Evolutionary conservation across 2,329 filamentous ascomycete genomes (phyloP), one percentile per base, ranked within the genome.

Genomic region (Madurella mycetomatis): DNA sequence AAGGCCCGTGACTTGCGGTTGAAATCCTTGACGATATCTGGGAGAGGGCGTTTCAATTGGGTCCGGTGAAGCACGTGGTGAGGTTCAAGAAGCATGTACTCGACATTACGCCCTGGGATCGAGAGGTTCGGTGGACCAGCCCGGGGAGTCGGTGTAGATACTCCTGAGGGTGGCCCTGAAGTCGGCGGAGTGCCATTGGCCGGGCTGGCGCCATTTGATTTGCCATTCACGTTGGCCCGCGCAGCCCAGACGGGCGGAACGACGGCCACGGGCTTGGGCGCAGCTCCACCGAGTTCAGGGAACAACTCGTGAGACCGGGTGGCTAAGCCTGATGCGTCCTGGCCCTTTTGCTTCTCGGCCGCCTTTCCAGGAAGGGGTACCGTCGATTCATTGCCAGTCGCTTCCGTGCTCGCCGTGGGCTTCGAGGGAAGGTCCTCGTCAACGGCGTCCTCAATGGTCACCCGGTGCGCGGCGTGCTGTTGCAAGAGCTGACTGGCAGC

Each of bases 221-320:
- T 74, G 58, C 72, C 73, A 59, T 76, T 75, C 57, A 74, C 72
- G 55, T 78, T 75, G 68, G 79, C 84, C 73, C 86, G 88, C 37
- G 81, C 82, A 59, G 87, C 87, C 91, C 92, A 96, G 62, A 88
- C 84, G 44, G 86, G 84, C 45, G 86, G 79, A 55, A 84, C 79
- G 62, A 83, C 81, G 54, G 84, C 78, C 59, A 80, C 72, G 16
- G 84, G 76, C 72, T 91, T 92, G 50, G 84, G 76, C 71, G 84
- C 84, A 54, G 78, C 72, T 18, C 75, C 81, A 59, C 92, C 92
- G 45, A 99, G 82, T 64, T 92, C 86, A n/a, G 94, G 94, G 79
- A 99, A 99, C 56, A 89, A 77, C 72, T 97, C 92, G 67, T 95
- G 88, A 16, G 90, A 95, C 66, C 89, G 82, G 17, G 90, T 92